phyloP scores from a whole-genome alignment of 2,329 filamentous ascomycete species.

The Fusarium circinatum region DNA sequence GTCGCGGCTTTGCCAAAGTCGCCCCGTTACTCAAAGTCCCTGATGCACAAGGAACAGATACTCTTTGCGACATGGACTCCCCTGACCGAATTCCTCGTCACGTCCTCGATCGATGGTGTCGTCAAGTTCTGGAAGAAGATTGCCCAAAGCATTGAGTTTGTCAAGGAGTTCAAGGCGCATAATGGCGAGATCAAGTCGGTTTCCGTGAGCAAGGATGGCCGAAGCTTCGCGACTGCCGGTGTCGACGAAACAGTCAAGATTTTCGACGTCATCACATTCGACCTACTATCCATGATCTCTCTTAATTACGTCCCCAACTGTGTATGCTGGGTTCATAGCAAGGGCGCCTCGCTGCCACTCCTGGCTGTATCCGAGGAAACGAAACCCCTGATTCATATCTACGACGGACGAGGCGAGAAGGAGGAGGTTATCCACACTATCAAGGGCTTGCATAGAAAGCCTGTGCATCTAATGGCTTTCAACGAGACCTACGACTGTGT shows the following conservation, averaged over 20 bases:
- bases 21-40: slow-evolving; percentile 86
- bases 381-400: slow-evolving; percentile 80
- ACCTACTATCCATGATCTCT: slow-evolving; percentile 84
- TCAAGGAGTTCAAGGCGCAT: slow-evolving; percentile 97
- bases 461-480: slow-evolving; percentile 87
- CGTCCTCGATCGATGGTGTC: slow-evolving; percentile 91
- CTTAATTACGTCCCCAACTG: slow-evolving; percentile 79
- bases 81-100: slow-evolving; percentile 93
- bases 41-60: slow-evolving; percentile 98
- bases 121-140: slow-evolving; percentile 99
- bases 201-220: slow-evolving; percentile 87
- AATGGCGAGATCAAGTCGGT: slow-evolving; percentile 84
- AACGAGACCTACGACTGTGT: slow-evolving; percentile 92
- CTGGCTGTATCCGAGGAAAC: slow-evolving; percentile 84
- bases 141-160: slow-evolving; percentile 90
- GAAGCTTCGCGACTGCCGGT: slow-evolving; percentile 92
- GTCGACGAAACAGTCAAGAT: slow-evolving; percentile 82
- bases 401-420: slow-evolving; percentile 88
- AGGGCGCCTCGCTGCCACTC: slow-evolving; percentile 86
- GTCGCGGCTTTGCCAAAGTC: slow-evolving; percentile 87
- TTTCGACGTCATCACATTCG: slow-evolving; percentile 85
- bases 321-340: slow-evolving; percentile 91
- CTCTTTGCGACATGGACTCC: slow-evolving; percentile 90
- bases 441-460: slow-evolving; percentile 80
- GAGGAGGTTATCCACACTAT: slow-evolving; percentile 80